These are phyloP conservation scores for Helotiales sp. DNA, from an alignment of 2,329 filamentous ascomycete genomes.

Conservation along the genomic window DNA sequence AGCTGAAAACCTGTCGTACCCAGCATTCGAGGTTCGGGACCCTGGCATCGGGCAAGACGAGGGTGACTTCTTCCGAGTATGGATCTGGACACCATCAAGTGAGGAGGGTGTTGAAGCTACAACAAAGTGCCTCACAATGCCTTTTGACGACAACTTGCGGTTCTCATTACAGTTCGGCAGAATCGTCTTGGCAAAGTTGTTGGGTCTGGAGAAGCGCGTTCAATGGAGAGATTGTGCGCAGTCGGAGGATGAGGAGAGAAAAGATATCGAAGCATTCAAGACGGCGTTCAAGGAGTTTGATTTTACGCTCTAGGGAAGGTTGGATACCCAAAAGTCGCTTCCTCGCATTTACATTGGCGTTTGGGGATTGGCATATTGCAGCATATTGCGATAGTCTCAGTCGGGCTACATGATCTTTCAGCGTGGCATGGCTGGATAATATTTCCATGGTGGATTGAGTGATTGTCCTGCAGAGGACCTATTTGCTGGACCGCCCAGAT, in stretches of 20 bases:
- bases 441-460: background rate
- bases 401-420: background rate
- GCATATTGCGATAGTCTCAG: background rate
- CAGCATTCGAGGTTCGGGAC: conserved; percentile 49
- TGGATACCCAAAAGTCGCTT: background rate
- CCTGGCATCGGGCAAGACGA: conserved; percentile 52
- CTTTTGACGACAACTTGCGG: conserved; percentile 66
- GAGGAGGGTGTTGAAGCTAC: conserved; percentile 42
- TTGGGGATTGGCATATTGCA: background rate
- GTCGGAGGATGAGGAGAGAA: conserved; percentile 72
- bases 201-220: conserved; percentile 75
- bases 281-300: conserved; percentile 83
- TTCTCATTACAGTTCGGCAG: conserved; percentile 93
- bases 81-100: conserved; percentile 66
- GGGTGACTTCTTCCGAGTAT: conserved; percentile 76
- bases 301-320: conserved; percentile 49
- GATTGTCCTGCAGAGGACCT: no score
- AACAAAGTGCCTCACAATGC: conserved; percentile 73
- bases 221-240: conserved; percentile 87
- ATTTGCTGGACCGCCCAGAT: no score
- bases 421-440: background rate
- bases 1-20: conserved; percentile 70
- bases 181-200: conserved; percentile 82
- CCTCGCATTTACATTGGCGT: background rate
- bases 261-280: conserved; percentile 78